Evolutionary conservation across 2,329 filamentous ascomycete species (phyloP).

Genomic region (Fusarium odoratissimum): DNA sequence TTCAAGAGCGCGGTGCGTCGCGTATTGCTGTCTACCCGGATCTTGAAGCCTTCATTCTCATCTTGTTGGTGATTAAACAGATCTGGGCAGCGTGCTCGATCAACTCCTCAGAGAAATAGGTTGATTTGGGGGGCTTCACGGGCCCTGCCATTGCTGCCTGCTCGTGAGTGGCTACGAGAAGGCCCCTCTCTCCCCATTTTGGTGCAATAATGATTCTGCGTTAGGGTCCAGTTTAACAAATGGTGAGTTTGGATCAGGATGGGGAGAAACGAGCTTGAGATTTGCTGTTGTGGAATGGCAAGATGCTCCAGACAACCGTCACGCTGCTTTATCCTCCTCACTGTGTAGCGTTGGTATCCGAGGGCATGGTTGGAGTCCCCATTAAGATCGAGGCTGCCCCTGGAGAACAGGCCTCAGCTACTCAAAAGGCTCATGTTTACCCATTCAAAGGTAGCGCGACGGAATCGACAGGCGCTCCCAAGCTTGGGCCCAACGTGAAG

Average conservation of each 20-base stretch:
- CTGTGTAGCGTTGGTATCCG: neutral
- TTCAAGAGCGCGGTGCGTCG: neutral
- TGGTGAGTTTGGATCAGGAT: slow-evolving; percentile 71
- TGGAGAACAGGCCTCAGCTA: rapidly evolving
- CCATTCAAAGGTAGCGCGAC: neutral
- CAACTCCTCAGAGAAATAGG: neutral
- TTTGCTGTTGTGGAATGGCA: slow-evolving; percentile 79
- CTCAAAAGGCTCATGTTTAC: neutral
- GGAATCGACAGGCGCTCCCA: too few relatives aligned
- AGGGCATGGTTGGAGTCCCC: neutral
- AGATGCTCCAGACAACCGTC: neutral
- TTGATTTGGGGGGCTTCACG: neutral
- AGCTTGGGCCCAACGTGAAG: too few relatives aligned
- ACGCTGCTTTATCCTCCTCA: neutral
- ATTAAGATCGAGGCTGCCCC: neutral
- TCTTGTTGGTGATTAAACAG: neutral
- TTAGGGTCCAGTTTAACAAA: slow-evolving; percentile 97
- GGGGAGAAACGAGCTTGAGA: slow-evolving; percentile 84
- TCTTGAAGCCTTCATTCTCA: neutral
- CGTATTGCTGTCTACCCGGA: neutral
- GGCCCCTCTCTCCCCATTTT: slow-evolving; percentile 79
- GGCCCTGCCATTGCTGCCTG: neutral
- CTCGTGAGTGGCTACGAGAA: neutral
- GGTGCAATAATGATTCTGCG: slow-evolving; percentile 96
- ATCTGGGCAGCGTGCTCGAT: neutral